Evolutionary conservation across 2,329 filamentous ascomycete species (phyloP), one percentile per base, ranked within the genome.

Genomic region (Sporothrix schenckii): DNA sequence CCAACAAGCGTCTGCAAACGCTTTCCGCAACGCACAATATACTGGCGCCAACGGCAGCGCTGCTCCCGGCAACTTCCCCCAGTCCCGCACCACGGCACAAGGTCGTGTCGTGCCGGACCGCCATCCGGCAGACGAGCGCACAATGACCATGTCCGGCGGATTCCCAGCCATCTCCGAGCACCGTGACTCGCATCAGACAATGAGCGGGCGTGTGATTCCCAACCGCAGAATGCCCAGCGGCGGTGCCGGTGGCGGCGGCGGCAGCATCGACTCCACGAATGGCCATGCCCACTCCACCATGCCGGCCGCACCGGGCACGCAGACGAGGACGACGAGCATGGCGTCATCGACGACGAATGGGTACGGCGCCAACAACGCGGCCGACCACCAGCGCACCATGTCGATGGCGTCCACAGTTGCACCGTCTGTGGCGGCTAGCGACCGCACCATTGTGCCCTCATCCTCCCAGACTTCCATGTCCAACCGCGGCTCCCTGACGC

Each of bases 81-180:
- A 88, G 75, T 89, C 93, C 1, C 87, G 91, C 72, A 97, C 93
- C 65, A 99, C 95, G 2, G 92, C 94, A 10, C 94, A 97, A 79
- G 95, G 95, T 44, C 88, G 95, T 72, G 85, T 95, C 49, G 93
- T 99, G 10, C 95, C 95, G 1, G 94, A 97, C 78, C 89, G 94
- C 69, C 91, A 94, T 72, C 70, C 68, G 16, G 47, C 63, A 3
- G 92, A 96, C 76, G 94, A 98, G 80, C 88, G 95, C 71, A 90
- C 95, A 73, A 98, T 98, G 95, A 97, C 94, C 60, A 91, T 99
- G 90, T 95, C 91, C 5, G 92, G 92, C 11, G 92, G 79, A 24
- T 84, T 82, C 72, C 79, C 93, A 75, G 86, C 90, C 3, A 85
- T 91, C 16, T 54, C 71, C 69, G 92, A 96, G 75, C 86, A 96